Evolutionary conservation across 2,329 filamentous ascomycete species (phyloP), one percentile per base, ranked within the genome.

Genomic region (Ascochyta viciae-villosae): DNA sequence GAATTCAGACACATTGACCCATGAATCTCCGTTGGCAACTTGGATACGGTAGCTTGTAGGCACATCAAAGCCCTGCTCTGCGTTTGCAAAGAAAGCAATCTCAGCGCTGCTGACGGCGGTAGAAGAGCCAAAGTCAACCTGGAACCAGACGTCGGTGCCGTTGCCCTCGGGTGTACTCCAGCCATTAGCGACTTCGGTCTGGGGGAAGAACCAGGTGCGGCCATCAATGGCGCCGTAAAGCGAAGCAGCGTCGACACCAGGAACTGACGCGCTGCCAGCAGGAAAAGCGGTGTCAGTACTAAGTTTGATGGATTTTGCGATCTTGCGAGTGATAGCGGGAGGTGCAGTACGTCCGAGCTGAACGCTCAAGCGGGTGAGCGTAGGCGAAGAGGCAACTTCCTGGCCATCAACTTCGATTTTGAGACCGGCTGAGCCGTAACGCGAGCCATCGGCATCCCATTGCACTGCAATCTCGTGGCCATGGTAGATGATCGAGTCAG

Each of bases 401-500:
- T 57, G 50, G 9, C 73, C 73, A 54, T 77, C 74, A 22, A 78
- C 62, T 52, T 76, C 74, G 13, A 78, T 47, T 8, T 65, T 64
- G 4, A 78, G 67, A 7, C 75, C 75, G 0, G 61, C 56, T 24
- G 63, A 55, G 26, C 69, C 66, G 41, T 76, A 77, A 29, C 62
- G 68, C 1, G 65, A 69, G 3, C 75, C 76, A 45, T 62, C 62
- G 1, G 63, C 66, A 24, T 80, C 77, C 77, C 77, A 80, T 58
- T 79, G 75, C 0, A 80, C 71, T 15, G 74, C 71, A 22, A 80
- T 61, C 12, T 74, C 70, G 49, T 75, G 74, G 3, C 78, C 78
- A 57, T 80, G 78, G 59, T 80, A 80, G 3, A 73, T 54, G 13
- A 80, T 69, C 19, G 72, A 65, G 51, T 80, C 77, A 1, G 74